Evolutionary conservation across 1,284 basidiomycete genomes (phyloP), one percentile per base, ranked within the genome.

Genomic region (Cyathus pygmaeus): DNA sequence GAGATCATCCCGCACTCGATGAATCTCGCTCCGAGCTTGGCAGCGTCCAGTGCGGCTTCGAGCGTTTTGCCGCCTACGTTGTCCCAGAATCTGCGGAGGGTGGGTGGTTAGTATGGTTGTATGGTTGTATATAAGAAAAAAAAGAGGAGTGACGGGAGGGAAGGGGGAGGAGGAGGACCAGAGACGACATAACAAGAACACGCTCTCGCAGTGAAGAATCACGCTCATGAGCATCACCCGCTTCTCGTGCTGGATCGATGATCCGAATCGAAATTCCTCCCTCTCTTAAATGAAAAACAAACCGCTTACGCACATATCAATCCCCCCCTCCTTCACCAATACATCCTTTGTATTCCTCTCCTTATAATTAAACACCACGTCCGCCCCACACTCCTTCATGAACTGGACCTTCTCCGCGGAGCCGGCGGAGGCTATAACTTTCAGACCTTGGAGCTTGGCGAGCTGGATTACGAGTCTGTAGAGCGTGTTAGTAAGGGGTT

Each of bases 361-460:
- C 77, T 93, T 94, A 81, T 94, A 94, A 76, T 94, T 92, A 79
- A 94, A 87, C 0, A 84, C 88, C 13, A 87, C 84, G 69, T 94
- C 91, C 5, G 87, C 87, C 1, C 91, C 91, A 50, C 93, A 74
- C 36, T 83, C 74, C 65, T 86, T 85, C 66, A 92, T 82, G 73
- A 87, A 90, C 13, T 80, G 74, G 56, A 89, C 87, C 74, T 94
- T 94, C 55, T 89, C 88, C 10, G 87, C 83, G 0, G 88, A 87
- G 1, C 92, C 91, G 0, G 91, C 89, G 2, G 92, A 90, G 1
- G 86, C 91, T 62, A 93, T 89, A 53, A 94, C 90, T 64, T 88
- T 89, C 27, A 89, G 74, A 0, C 89, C 89, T 11, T 85, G 83
- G 6, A 79, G 75, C 62, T 90, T 91, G 2, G 88, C 89, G n/a